Evolutionary conservation across 2,329 filamentous ascomycete genomes (phyloP), one percentile per base, ranked within the genome.

Genomic region (Beauveria bassiana): DNA sequence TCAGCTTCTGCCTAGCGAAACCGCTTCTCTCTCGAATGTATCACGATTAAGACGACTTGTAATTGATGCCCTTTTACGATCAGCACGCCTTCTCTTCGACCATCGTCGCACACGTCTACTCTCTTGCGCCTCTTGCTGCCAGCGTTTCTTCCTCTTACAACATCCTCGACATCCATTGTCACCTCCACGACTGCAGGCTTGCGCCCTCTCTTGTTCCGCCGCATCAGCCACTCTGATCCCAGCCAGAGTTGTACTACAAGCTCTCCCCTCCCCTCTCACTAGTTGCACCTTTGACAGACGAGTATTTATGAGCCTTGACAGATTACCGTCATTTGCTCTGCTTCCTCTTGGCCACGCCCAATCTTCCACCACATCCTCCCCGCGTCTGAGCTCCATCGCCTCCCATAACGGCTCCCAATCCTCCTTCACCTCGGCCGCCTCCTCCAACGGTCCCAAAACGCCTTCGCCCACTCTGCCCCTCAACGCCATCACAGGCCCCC

Each of bases 301-400:
- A 60, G 58, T 60, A 76, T 89, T 89, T 80, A 80, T 80, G 77
- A 88, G 66, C 66, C 69, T 79, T 79, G 88, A 91, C 73, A 89
- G 87, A 79, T 77, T 90, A 70, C 88, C 88, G 68, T 83, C 87
- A 65, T 78, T 92, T 67, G 83, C 87, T 71, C 79, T 90, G 70
- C 87, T 87, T 66, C 86, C 86, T 73, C 81, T 85, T 71, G 84
- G 86, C 64, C 86, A 87, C 76, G 81, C 87, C 72, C 86, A 86
- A 71, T 87, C 88, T 64, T 89, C 88, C 69, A 86, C 85, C 75
- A 84, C 85, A 65, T 88, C 86, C 66, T 90, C 90, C 69, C 88
- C 90, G 77, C 87, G 90, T 79, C 82, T 87, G 75, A 86, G 86
- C 76, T 91, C 89, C 61, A 85, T 90, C 70, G 88, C 87, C 68